Percentiles rank a stretch among this genome's conserved stretches.
These are phyloP conservation scores for Diaporthe helianthi DNA, from an alignment of 2,329 filamentous ascomycete genomes.

Conservation along the genomic window DNA sequence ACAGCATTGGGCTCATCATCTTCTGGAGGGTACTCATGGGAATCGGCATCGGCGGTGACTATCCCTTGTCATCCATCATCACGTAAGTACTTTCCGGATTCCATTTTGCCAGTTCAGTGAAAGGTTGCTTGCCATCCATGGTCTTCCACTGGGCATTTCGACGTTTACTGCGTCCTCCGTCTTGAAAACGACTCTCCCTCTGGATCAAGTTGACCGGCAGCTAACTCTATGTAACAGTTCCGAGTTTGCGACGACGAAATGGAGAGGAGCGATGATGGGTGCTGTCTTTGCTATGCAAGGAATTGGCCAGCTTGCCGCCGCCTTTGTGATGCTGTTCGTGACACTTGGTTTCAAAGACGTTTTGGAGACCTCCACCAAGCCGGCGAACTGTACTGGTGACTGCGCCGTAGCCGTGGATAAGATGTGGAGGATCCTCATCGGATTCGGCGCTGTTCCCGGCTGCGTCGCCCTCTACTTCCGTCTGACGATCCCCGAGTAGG, in stretches of 20 bases:
- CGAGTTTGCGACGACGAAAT: slow-evolving; percentile 86
- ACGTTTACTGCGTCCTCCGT: too few relatives aligned
- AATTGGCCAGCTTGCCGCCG: slow-evolving; percentile 78
- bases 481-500: slow-evolving; percentile 76
- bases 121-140: background rate
- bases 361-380: slow-evolving; percentile 58
- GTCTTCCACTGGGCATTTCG: too few relatives aligned
- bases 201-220: too few relatives aligned
- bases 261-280: slow-evolving; percentile 87
- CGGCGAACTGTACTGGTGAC: slow-evolving; percentile 65
- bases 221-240: slow-evolving; percentile 49
- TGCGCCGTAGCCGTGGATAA: slow-evolving; percentile 79
- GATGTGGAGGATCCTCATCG: slow-evolving; percentile 85
- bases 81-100: slow-evolving; percentile 50
- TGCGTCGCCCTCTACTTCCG: slow-evolving; percentile 82
- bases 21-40: slow-evolving; percentile 84
- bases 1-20: slow-evolving; percentile 67
- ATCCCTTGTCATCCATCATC: slow-evolving; percentile 82
- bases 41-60: slow-evolving; percentile 78
- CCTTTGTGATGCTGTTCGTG: slow-evolving; percentile 78
- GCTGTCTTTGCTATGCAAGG: slow-evolving; percentile 89
- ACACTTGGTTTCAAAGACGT: slow-evolving; percentile 74
- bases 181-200: background rate
- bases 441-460: slow-evolving; percentile 80
- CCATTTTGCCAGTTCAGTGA: too few relatives aligned